These are phyloP conservation scores for Pythium angustatum DNA, from an alignment of 352 stramenopile genomes.

Conservation along the genomic window DNA sequence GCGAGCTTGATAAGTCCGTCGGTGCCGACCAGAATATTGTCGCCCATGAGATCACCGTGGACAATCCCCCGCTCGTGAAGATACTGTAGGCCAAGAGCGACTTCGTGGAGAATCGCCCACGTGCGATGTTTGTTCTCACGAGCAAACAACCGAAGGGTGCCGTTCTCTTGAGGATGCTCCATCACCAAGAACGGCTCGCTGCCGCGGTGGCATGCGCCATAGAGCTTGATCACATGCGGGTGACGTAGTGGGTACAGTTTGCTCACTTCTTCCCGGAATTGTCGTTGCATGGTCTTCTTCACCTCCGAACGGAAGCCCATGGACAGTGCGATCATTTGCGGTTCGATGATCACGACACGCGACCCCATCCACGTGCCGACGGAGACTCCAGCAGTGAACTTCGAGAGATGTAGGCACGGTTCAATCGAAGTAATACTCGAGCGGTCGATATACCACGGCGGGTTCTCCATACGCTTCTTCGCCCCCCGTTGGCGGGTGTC, in stretches of 20 bases:
- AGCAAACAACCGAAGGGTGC: background rate
- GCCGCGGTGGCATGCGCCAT: slow-evolving; percentile 20
- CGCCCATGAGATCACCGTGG: background rate
- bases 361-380: background rate
- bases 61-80: slow-evolving; percentile 56
- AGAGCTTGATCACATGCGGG: slow-evolving; percentile 15
- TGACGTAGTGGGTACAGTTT: background rate
- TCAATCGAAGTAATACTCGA: background rate
- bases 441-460: slow-evolving; percentile 5
- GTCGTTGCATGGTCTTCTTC: background rate
- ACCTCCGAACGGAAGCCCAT: background rate
- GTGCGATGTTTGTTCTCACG: slow-evolving; percentile 21
- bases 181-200: slow-evolving; percentile 8
- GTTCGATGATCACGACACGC: background rate
- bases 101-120: slow-evolving; percentile 38
- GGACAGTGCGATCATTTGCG: background rate
- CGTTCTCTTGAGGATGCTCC: background rate
- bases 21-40: slow-evolving; percentile 30
- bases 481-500: background rate
- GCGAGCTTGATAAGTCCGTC: slow-evolving; percentile 8
- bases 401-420: background rate
- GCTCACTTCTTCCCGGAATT: background rate
- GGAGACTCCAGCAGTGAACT: background rate
- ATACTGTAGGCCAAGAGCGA: slow-evolving; percentile 56
- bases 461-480: background rate